Conservation (phyloP, 352 stramenopile genomes). For the Stramenopiles sp. region DNA sequence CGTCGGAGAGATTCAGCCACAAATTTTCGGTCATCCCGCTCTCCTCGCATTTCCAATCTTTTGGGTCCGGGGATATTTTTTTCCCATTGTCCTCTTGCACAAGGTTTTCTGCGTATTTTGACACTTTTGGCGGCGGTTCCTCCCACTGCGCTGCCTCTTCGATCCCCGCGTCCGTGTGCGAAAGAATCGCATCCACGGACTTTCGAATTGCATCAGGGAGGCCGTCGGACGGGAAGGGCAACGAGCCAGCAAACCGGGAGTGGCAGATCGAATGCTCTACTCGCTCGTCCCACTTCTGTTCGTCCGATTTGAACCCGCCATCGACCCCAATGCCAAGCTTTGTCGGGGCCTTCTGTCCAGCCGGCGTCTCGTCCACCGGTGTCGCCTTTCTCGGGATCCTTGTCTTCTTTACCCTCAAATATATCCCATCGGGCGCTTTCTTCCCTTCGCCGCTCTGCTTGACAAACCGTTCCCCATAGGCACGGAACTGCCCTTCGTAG, state of each 20-base stretch:
- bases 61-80: constrained; percentile 34
- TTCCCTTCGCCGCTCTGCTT: not conserved
- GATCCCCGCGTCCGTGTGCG: not conserved
- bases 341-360: constrained; percentile 31
- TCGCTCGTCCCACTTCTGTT: constrained; percentile 63
- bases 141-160: constrained; percentile 50
- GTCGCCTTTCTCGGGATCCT: no score
- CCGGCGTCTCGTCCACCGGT: constrained; percentile 24
- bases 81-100: constrained; percentile 44
- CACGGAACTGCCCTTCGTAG: not conserved
- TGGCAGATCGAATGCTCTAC: constrained; percentile 43
- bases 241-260: no score
- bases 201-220: constrained; percentile 33
- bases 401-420: no score
- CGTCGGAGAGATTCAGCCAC: constrained; percentile 96
- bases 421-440: not conserved
- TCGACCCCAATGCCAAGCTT: constrained; percentile 85
- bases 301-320: constrained; percentile 74
- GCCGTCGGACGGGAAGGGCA: no score
- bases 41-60: constrained; percentile 58
- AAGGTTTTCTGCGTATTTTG: constrained; percentile 45
- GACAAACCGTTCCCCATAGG: not conserved
- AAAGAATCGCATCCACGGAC: constrained; percentile 40
- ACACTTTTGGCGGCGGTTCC: constrained; percentile 29
- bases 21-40: constrained; percentile 91